These are phyloP conservation scores for Sporisorium scitamineum DNA, from an alignment of 1,284 basidiomycete species.

Conservation along the genomic window DNA sequence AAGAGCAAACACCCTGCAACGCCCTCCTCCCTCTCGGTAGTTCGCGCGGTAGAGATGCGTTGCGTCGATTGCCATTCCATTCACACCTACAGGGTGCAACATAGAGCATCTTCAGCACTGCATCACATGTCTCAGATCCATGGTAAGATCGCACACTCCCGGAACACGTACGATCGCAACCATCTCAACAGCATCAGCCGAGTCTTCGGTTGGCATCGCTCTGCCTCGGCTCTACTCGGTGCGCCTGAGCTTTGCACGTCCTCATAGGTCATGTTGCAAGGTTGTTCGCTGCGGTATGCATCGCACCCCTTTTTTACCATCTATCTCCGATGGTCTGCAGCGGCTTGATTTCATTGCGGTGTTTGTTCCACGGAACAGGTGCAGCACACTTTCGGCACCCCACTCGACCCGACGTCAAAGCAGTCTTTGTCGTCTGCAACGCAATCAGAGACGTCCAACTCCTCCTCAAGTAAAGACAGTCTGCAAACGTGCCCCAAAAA, in stretches of 20 bases:
- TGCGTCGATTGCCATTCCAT: too few species aligned
- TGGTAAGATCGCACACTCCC: not conserved
- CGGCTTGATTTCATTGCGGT: not conserved
- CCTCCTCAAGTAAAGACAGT: too few species aligned
- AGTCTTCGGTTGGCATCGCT: not conserved
- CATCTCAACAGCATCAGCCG: not conserved
- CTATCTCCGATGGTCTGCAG: not conserved
- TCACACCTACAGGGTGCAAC: too few species aligned
- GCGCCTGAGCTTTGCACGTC: not conserved
- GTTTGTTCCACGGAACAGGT: not conserved
- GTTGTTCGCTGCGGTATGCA: too few species aligned
- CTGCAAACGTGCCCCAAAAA: too few species aligned
- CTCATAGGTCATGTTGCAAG: too few species aligned
- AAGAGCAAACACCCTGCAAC: not conserved
- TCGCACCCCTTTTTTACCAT: not conserved
- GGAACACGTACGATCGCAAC: not conserved
- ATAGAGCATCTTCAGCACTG: too few species aligned
- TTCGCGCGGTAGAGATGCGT: not conserved
- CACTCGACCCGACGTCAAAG: too few species aligned
- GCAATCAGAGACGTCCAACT: too few species aligned
- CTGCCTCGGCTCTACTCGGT: constrained; percentile 4
- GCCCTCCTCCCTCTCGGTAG: not conserved
- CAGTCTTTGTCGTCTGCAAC: not conserved
- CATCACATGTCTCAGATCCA: too few species aligned
- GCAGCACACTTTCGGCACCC: not conserved